A percentile compares a stretch with the other conserved stretches of the same genome.
These are phyloP conservation scores for Coccinonectria pachysandricola DNA, from an alignment of 2,329 filamentous ascomycete genomes.

Conservation along the genomic window DNA sequence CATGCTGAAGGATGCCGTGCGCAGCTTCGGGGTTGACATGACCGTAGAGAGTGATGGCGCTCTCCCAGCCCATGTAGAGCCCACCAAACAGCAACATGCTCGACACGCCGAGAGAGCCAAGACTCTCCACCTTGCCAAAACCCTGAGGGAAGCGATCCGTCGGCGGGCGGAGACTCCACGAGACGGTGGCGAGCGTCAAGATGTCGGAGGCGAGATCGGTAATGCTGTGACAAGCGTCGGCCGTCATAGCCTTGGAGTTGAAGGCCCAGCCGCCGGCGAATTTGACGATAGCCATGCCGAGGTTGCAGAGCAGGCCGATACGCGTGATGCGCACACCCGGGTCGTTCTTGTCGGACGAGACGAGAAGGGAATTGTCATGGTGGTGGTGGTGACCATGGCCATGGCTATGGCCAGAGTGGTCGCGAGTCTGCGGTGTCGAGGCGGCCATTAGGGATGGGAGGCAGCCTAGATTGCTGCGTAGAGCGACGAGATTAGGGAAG, in stretches of 20 bases:
- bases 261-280: slow-evolving; percentile 87
- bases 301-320: slow-evolving; percentile 62
- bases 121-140: slow-evolving; percentile 95
- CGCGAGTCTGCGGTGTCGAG: slow-evolving; percentile 22
- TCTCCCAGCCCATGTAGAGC: slow-evolving; percentile 81
- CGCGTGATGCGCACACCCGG: slow-evolving; percentile 55
- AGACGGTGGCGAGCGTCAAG: slow-evolving; percentile 86
- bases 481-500: slow-evolving; percentile 13
- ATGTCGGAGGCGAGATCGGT: slow-evolving; percentile 94
- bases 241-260: slow-evolving; percentile 85
- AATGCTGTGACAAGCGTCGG: slow-evolving; percentile 90
- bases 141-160: slow-evolving; percentile 77
- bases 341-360: slow-evolving; percentile 70
- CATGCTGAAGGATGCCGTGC: slow-evolving; percentile 53
- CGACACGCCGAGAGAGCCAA: slow-evolving; percentile 88
- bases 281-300: slow-evolving; percentile 90
- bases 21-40: slow-evolving; percentile 62
- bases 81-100: slow-evolving; percentile 83
- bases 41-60: slow-evolving; percentile 54
- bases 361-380: slow-evolving; percentile 85
- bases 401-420: slow-evolving; percentile 16
- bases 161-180: slow-evolving; percentile 80
- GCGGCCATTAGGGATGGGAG: slow-evolving; percentile 18
- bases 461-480: slow-evolving; percentile 13
- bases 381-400: slow-evolving; percentile 57